Base-by-base conservation (phyloP, 805 yeast species). In the Ogataea saltuana region DNA sequence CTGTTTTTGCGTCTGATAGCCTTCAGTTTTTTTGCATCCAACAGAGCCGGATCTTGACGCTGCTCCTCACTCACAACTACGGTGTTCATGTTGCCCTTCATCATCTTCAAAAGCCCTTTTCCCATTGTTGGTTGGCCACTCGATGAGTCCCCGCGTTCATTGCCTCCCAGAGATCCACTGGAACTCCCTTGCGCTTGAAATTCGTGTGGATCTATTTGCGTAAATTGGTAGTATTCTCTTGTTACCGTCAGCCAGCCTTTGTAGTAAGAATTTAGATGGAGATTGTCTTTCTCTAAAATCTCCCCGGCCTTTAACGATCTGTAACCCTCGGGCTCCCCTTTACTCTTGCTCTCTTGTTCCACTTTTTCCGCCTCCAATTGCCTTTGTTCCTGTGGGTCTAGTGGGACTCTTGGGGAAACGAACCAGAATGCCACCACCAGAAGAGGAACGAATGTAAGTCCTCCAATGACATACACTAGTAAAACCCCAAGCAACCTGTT, bases 171-270 rank as follows among this genome's bases (percentile, higher is more conserved):
- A 3, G 48, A 42, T 28, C 29, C 53, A 23, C 34, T 37, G 3
- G 49, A 35, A 6, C 22, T 25, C 9, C 48, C 19, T 16, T 37
- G 47, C 5, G 54, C 15, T 25, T 54, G 56, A 33, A 55, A 51
- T 4, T 58, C 61, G 4, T 47, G 49, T 2, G 67, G 56, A 21
- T 61, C 58, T 5, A 65, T 49, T 40, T 67, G 70, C 53, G 84
- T 56, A 64, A 75, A 69, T 44, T 73, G 68, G 65, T 84, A 72
- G 59, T 83, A 86, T 51, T 85, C 91, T 47, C 80, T 81, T 0
- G 95, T 85, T n/a, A 90, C 90, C 2, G 84, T 78, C 2, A 88
- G 65, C 95, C 95, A 87, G 7, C 95, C 96, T 9, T 78, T 68
- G 58, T 74, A 78, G 52, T 64, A 74, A 0, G 88, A 75, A 19